Evolutionary conservation across 2,329 filamentous ascomycete species (phyloP), one percentile per base, ranked within the genome.

Genomic region (Fusarium zealandicum): DNA sequence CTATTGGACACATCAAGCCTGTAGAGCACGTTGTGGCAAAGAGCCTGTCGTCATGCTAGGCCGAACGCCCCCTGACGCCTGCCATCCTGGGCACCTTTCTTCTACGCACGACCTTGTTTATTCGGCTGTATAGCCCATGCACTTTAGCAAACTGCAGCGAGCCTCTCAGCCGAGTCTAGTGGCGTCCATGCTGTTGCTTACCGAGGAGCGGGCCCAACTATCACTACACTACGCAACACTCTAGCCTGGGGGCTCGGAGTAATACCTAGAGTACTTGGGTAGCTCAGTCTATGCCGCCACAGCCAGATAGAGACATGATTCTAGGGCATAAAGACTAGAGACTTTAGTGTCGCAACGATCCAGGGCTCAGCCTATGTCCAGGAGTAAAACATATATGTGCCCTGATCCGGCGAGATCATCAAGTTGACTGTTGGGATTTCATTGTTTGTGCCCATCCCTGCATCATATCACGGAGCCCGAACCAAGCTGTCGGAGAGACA

Each of bases 161-260:
- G 8, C 7, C 22, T 9, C 6, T 7, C 4, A 8, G 3, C 18
- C 7, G 28, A 28, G 42, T 18, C n/a, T 37, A 12, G 25, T 46
- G 33, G 43, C 32, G 32, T 20, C 25, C 17, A 25, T 30, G 32
- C 5, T 6, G 7, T 37, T 20, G 16, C 16, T 11, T 16, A 16
- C 33, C 31, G 36, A 38, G 32, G 43, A 38, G 36, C 43, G 43
- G 43, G 43, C 43, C 43, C 41, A 44, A 35, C 30, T 25, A 17
- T 33, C 32, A 22, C 16, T 36, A 20, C 22, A 25, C 22, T 25
- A 25, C 8, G 16, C 42, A 45, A 37, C 16, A 28, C 20, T 17
- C 11, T n/a, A 11, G 16, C 5, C 25, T 37, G 13, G 22, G 20
- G 42, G 22, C 6, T 46, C 22, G 22, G 32, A 6, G 12, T 25